Base-by-base conservation (phyloP, 2,329 filamentous ascomycete species). In the Tolypocladium guangdongense region DNA sequence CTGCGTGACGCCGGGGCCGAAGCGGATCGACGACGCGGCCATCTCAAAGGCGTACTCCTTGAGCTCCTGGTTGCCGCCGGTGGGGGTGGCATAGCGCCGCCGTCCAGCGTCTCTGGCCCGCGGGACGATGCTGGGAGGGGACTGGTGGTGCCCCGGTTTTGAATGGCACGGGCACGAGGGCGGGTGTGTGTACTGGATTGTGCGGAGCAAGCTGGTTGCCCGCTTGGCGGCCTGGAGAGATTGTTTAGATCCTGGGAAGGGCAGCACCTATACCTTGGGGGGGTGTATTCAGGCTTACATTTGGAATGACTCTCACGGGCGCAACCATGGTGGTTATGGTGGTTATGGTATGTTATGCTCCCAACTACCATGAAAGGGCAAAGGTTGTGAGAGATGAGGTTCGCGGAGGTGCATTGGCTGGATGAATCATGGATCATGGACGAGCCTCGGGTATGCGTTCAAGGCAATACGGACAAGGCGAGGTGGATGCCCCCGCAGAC, bases 11-110 rank as follows among this genome's bases (percentile, higher is more conserved):
- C 93, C 93, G 0, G 90, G 89, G 0, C 93, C 93, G 63, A 97
- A 99, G 14, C 93, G 84, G 64, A 99, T 96, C 32, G 87, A 89
- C 1, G 89, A 95, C 1, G 93, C 90, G 0, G 93, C 93, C 92
- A 99, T 95, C 70, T 99, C 93, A 66, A 99, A 99, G 16, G 93
- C 93, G 73, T 99, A 99, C 69, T 99, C 93, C 68, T 95, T 96
- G 64, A 90, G 78, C 10, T 78, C 72, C 32, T 55, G 50, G 22
- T 87, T 73, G 22, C 65, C 59, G 39, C 63, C 64, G 35, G 87
- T 74, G 0, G 91, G 89, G 0, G 89, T 92, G n/a, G 89, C 90
- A 68, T 81, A 84, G 50, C 74, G 75, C 36, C 81, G 68, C 27
- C 60, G 57, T 35, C 63, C 71, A 36, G 71, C 59, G 59, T 69